These are phyloP conservation scores for Withania somnifera DNA, from an alignment of 305 asterid species.

Conservation along the genomic window DNA sequence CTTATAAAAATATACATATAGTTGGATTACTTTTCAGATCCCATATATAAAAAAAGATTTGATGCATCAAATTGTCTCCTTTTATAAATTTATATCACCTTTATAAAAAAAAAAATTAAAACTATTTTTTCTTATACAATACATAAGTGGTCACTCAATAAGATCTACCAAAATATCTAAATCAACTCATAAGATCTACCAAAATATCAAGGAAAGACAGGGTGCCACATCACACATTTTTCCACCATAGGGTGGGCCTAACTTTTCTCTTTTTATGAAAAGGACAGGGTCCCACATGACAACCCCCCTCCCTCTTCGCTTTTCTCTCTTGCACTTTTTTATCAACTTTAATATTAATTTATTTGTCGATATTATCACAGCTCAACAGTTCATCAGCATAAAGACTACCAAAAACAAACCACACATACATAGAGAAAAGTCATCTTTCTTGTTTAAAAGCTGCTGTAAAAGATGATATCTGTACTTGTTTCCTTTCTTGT, in stretches of 20 bases:
- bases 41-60: too few relatives aligned
- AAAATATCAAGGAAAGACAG: constrained; percentile 4
- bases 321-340: constrained; percentile 49
- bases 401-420: constrained; percentile 10
- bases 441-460: constrained; percentile 27
- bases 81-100: too few relatives aligned
- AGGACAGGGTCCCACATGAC: constrained; percentile 57
- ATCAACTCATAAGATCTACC: too few relatives aligned
- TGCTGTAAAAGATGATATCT: constrained; percentile 12
- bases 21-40: too few relatives aligned
- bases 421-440: constrained; percentile 16
- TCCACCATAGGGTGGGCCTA: constrained; percentile 10
- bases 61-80: too few relatives aligned
- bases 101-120: too few relatives aligned
- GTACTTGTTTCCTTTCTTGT: constrained; percentile 9
- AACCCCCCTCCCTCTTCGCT: background rate
- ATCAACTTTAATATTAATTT: constrained; percentile 21
- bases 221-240: background rate
- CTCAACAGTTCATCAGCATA: constrained; percentile 16
- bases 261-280: constrained; percentile 44
- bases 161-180: background rate
- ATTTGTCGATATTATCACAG: constrained; percentile 26
- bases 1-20: too few relatives aligned
- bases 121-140: too few relatives aligned
- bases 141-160: too few relatives aligned